phyloP scores from a whole-genome alignment of 2,329 filamentous ascomycete genomes.

The Aspergillus brunneoviolaceus region DNA sequence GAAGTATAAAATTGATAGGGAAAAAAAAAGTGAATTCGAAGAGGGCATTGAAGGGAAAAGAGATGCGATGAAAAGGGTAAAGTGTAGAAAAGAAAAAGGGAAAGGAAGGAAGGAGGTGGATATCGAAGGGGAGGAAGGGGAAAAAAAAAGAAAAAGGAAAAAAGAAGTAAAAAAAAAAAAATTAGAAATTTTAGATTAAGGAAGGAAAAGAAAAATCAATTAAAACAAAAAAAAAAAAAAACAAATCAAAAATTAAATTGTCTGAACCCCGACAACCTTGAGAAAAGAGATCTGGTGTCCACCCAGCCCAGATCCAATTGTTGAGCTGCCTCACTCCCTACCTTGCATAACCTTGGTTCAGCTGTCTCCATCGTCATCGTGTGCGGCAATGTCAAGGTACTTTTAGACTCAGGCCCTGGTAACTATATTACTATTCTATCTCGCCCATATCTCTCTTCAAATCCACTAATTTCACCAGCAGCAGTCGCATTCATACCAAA shows the following conservation, averaged over 20 bases:
- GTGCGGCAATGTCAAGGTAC: conserved; percentile 25
- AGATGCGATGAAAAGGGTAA: neutral
- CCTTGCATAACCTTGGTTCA: conserved; percentile 33
- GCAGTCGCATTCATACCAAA: neutral
- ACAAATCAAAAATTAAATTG: conserved; percentile 12
- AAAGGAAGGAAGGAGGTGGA: neutral
- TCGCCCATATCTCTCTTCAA: conserved; percentile 15
- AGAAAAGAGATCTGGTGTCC: conserved; percentile 21
- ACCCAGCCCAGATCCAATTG: conserved; percentile 24
- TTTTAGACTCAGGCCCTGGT: conserved; percentile 16
- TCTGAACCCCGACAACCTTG: conserved; percentile 16
- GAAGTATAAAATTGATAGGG: neutral
- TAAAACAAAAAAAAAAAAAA: neutral
- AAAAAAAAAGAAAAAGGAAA: neutral
- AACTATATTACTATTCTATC: conserved; percentile 22
- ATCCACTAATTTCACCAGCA: conserved; percentile 5
- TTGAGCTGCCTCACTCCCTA: conserved; percentile 22
- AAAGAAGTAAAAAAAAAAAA: neutral
- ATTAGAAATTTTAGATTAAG: neutral
- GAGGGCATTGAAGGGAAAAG: neutral
- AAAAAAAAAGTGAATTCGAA: neutral
- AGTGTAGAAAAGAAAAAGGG: neutral
- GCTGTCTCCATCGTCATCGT: conserved; percentile 28
- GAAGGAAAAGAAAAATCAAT: neutral
- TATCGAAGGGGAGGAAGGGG: neutral